A percentile compares a stretch with the other conserved stretches of the same genome.
These are phyloP conservation scores for Penicillium rolfsii DNA, from an alignment of 2,329 filamentous ascomycete species.

Conservation along the genomic window DNA sequence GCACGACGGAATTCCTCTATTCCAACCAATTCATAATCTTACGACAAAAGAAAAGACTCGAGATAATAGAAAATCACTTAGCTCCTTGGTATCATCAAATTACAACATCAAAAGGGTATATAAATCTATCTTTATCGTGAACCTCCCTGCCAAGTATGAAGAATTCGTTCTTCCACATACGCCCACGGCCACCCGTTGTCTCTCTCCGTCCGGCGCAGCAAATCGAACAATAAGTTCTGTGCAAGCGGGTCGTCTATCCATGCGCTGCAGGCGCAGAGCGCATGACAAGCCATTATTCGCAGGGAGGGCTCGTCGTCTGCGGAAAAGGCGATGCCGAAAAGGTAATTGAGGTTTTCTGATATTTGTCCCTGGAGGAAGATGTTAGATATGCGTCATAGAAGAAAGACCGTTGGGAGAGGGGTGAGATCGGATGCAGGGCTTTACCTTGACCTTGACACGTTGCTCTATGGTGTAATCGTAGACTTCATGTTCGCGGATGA, in stretches of 20 bases:
- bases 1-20: too few species aligned
- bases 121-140: slow-evolving; percentile 12
- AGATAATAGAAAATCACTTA: not conserved
- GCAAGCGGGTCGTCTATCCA: slow-evolving; percentile 37
- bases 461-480: slow-evolving; percentile 23
- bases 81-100: slow-evolving; percentile 11
- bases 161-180: slow-evolving; percentile 27
- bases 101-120: slow-evolving; percentile 5
- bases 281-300: slow-evolving; percentile 40
- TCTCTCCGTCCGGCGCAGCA: slow-evolving; percentile 24
- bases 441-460: slow-evolving; percentile 30
- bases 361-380: slow-evolving; percentile 28
- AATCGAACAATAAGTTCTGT: slow-evolving; percentile 24
- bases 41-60: not conserved
- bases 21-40: not conserved
- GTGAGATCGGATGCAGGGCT: not conserved
- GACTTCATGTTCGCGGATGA: slow-evolving; percentile 29
- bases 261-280: slow-evolving; percentile 37
- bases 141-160: slow-evolving; percentile 29
- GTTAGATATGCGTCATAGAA: too few species aligned
- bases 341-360: slow-evolving; percentile 33
- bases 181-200: slow-evolving; percentile 31
- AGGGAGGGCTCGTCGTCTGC: slow-evolving; percentile 39
- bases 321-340: slow-evolving; percentile 41
- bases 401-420: too few species aligned